These are phyloP conservation scores for Blastobotrys parvus DNA, from an alignment of 805 yeast genomes.

Conservation along the genomic window DNA sequence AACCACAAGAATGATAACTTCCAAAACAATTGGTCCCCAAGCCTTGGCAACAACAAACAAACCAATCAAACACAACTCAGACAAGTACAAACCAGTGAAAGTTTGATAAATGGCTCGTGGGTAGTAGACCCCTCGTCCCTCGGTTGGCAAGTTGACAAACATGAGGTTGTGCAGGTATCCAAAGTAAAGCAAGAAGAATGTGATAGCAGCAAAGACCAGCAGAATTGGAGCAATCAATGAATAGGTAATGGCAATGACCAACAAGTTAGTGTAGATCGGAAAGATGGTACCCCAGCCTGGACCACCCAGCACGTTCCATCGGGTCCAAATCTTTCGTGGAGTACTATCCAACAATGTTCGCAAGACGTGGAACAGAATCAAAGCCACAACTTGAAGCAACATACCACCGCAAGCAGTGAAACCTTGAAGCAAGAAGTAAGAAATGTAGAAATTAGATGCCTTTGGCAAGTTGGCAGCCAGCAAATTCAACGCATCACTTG, in stretches of 20 bases:
- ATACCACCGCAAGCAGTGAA: conserved; percentile 68
- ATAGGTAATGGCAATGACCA: conserved; percentile 65
- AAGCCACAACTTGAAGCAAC: conserved; percentile 63
- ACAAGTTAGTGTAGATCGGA: conserved; percentile 69
- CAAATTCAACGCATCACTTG: conserved; percentile 62
- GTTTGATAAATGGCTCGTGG: conserved; percentile 87
- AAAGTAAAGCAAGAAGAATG: conserved; percentile 64
- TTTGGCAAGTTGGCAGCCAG: conserved; percentile 75
- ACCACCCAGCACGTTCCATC: conserved; percentile 53
- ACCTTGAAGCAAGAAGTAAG: conserved; percentile 76
- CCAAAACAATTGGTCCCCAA: conserved; percentile 88
- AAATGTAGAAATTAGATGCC: conserved; percentile 83
- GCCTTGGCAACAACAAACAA: conserved; percentile 83
- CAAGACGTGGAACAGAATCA: conserved; percentile 62
- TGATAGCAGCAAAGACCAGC: conserved; percentile 59
- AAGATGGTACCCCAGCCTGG: conserved; percentile 78
- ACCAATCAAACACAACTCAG: conserved; percentile 80
- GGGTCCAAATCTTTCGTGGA: conserved; percentile 86
- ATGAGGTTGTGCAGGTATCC: conserved; percentile 72
- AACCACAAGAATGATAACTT: conserved; percentile 52
- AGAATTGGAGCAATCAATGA: conserved; percentile 83
- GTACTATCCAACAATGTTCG: conserved; percentile 71
- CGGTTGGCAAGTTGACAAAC: conserved; percentile 61
- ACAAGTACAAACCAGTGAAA: conserved; percentile 78
- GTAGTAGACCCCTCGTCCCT: conserved; percentile 73